Base-by-base conservation (phyloP, 1,139 yeast genomes). In the Scheffersomyces parashehatae region DNA sequence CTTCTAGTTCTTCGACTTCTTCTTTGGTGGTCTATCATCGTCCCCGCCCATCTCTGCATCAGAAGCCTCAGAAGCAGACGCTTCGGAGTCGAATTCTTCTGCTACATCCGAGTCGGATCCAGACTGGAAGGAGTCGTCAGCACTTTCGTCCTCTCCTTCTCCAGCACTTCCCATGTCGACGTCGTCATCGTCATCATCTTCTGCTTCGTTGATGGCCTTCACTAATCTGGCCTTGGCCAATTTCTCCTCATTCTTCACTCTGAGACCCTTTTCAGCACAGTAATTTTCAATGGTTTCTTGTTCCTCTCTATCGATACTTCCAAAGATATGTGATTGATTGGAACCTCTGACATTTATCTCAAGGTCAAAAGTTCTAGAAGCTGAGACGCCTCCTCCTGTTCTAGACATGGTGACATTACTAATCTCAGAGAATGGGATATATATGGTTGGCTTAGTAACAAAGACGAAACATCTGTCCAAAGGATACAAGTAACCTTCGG, bases 391-490 rank as follows among this genome's bases (percentile, higher is more conserved):
- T 1, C 90, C 83, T 11, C 96, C 96, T 5, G 95, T 88, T 65
- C 99, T 84, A 3, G 97, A 87, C 71, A 95, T 86, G 29, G 88
- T 83, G 30, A 93, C 82, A 38, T 74, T 77, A 43, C 84, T 75
- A 39, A 93, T 81, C 57, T 93, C 98, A 1, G 86, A 73, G 63
- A 83, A 86, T 43, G 98, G 97, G 51, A 93, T 88, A 64, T 88
- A 88, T 36, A 93, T 81, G 0, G 98, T 90, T 40, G 99, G 97
- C 64, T 95, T 95, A 29, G 97, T 91, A 36, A 93, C 85, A 62
- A 93, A 93, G 53, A 93, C 71, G 61, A 93, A 83, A 45, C 96
- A 88, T 66, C 89, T 87, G 53, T 95, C 99, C 49, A 93, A 77
- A 14, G 96, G 91, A 64, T 88, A 93, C 47, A 93, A 70, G 56